These are phyloP conservation scores for Aspergillus calidoustus DNA, from an alignment of 2,329 filamentous ascomycete genomes.

Conservation along the genomic window DNA sequence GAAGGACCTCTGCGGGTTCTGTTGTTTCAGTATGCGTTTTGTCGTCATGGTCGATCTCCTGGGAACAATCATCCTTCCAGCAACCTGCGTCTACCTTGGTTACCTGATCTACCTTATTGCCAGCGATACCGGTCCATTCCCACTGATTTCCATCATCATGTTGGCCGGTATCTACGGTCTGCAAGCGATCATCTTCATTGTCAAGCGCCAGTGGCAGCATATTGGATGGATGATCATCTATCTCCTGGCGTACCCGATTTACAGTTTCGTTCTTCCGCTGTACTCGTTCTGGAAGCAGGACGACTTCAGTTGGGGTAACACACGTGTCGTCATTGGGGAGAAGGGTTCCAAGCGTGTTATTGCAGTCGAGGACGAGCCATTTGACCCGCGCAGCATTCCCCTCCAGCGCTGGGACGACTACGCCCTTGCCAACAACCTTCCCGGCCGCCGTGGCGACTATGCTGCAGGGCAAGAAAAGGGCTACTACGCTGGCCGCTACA, in stretches of 20 bases:
- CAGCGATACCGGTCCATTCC: slow-evolving; percentile 73
- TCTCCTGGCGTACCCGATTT: slow-evolving; percentile 91
- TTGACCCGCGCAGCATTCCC: slow-evolving; percentile 90
- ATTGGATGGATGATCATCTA: slow-evolving; percentile 93
- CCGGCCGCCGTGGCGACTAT: slow-evolving; percentile 78
- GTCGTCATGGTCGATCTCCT: slow-evolving; percentile 93
- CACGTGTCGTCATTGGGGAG: slow-evolving; percentile 93
- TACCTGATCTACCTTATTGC: slow-evolving; percentile 85
- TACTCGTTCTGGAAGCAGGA: slow-evolving; percentile 99
- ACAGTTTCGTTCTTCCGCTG: slow-evolving; percentile 85
- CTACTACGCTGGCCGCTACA: slow-evolving; percentile 64
- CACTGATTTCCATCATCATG: slow-evolving; percentile 85
- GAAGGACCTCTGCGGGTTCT: slow-evolving; percentile 96
- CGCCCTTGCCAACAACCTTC: slow-evolving; percentile 80
- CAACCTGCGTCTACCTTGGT: slow-evolving; percentile 81
- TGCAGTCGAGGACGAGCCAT: slow-evolving; percentile 79
- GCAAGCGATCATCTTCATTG: slow-evolving; percentile 92
- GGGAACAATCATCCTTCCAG: slow-evolving; percentile 88
- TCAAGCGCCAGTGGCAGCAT: slow-evolving; percentile 98
- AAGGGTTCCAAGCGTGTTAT: slow-evolving; percentile 90
- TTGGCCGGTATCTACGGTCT: slow-evolving; percentile 91
- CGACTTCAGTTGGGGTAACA: slow-evolving; percentile 99
- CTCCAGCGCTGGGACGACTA: slow-evolving; percentile 98
- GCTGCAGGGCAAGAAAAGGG: slow-evolving; percentile 66
- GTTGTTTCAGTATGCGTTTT: slow-evolving; percentile 97